Evolutionary conservation across 169 alveolate species (phyloP), one percentile per base, ranked within the genome.

Genomic region (Plasmodium falciparum): DNA sequence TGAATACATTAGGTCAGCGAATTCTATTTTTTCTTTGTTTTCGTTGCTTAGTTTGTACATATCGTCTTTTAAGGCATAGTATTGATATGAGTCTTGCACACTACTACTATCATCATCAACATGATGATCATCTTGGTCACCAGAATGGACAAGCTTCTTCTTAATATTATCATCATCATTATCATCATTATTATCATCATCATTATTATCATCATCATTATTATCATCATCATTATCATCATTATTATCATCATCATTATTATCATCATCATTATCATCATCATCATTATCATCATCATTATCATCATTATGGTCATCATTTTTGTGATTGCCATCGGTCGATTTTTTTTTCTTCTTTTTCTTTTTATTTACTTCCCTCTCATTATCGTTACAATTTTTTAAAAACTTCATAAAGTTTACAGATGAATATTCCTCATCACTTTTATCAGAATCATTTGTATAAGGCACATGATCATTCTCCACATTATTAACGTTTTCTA

Each of bases 21-120:
- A 43, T 26, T 80, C 73, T 13, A 80, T 33, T 11, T 20, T 24
- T 39, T 80, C 90, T 39, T 39, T 39, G 13, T n/a, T 43, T n/a
- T 69, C 49, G 9, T 70, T 70, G 4, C 67, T 72, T 33, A 80
- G 47, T 67, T 80, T 80, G 33, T 80, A 80, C 6, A 80, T 62
- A 56, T 80, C 83, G 52, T 69, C 80, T 9, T 61, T 66, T 45
- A 45, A 61, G 8, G 90, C 15, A 1, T 67, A 49, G 39, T 80
- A 80, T 11, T 69, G 56, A 5, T 80, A 80, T 9, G n/a, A 8
- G 15, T 12, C 43, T 1, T 54, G 26, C 3, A 63, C 43, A n/a
- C 50, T 69, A 13, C 22, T 69, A 6, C 26, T 39, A 4, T 80
- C 78, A 33, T 22, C 62, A 26, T 43, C 24, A 29, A 4, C 17